Evolutionary conservation across 2,329 filamentous ascomycete species (phyloP), one percentile per base, ranked within the genome.

Genomic region (Parasarocladium wereldwijsianum): DNA sequence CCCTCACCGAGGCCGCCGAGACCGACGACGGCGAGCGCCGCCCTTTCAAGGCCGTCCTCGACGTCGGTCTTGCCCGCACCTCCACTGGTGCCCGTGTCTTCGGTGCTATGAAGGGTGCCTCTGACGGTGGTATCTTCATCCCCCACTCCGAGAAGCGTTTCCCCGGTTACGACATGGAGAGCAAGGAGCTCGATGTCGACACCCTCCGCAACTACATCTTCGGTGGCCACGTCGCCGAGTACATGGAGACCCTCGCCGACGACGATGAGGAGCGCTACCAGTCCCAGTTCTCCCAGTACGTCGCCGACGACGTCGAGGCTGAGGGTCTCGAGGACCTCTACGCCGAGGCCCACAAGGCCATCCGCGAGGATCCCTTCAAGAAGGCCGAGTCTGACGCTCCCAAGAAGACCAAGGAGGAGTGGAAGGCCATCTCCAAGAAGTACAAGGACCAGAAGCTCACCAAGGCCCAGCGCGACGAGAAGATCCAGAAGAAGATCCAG

Each of bases 261-360:
- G 90, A 98, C 58, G 90, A 98, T 57, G 90, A 98, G 81, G 90
- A 98, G 76, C 86, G 90, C 58, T 98, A 84, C 83, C 87, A 87
- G 74, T 76, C 74, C 50, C 90, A 98, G 72, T 98, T 98, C 80
- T 70, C 76, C 61, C 79, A 90, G 66, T 98, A 98, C 75, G 80
- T 93, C 47, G 87, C 98, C 44, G 84, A 93, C 55, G 90, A 93
- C 50, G 62, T 98, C 44, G 87, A 96, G 70, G 86, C 90, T 41
- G 90, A 94, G 52, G 84, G 81, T 50, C 74, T 98, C 37, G 90
- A 98, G 82, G 90, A 98, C 54, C 60, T 96, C 47, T 98, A 96
- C 75, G 59, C 70, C 39, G 84, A 94, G 57, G 90, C 86, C 42
- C 90, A 98, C 76, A 78, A 81, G 62, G 78, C 80, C 55, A 98